A percentile compares a stretch with the other conserved stretches of the same genome.
These are phyloP conservation scores for Cardiospermum halicacabum DNA, from an alignment of 345 rosid species.

Conservation along the genomic window DNA sequence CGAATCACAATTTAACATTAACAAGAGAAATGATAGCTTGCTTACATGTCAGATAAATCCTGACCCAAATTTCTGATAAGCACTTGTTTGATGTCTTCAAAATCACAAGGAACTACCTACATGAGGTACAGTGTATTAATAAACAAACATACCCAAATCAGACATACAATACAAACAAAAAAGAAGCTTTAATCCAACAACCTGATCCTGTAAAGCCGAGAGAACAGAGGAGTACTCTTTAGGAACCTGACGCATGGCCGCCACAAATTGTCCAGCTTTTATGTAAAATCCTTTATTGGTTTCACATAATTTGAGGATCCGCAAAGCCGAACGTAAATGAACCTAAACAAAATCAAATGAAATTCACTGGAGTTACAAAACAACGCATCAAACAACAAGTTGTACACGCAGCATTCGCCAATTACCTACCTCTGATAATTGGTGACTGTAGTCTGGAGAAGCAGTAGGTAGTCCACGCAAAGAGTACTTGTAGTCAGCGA, in stretches of 20 bases:
- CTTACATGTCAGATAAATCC: constrained; percentile 59
- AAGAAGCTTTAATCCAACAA: constrained; percentile 18
- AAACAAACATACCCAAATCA: too few species aligned
- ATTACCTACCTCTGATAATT: constrained; percentile 73
- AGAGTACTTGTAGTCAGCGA: constrained; percentile 66
- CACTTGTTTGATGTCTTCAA: constrained; percentile 55
- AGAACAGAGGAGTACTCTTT: constrained; percentile 63
- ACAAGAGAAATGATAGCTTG: constrained; percentile 9
- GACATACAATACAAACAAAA: too few species aligned
- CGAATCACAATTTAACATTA: background rate
- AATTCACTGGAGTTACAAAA: too few species aligned
- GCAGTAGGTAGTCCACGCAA: constrained; percentile 33
- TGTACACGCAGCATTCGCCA: too few species aligned
- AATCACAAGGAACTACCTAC: constrained; percentile 76
- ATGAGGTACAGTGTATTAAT: background rate
- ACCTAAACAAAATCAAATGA: constrained; percentile 30
- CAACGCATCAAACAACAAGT: too few species aligned
- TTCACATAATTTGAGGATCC: constrained; percentile 64
- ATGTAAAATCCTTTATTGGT: constrained; percentile 77
- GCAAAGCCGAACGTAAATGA: constrained; percentile 73
- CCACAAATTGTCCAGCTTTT: constrained; percentile 91
- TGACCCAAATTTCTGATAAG: constrained; percentile 49
- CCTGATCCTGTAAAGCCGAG: constrained; percentile 82
- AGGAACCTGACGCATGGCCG: constrained; percentile 72
- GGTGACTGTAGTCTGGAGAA: constrained; percentile 46